Evolutionary conservation across 495 filamentous ascomycete genomes (phyloP).

Genomic region (Amniculicola lignicola): DNA sequence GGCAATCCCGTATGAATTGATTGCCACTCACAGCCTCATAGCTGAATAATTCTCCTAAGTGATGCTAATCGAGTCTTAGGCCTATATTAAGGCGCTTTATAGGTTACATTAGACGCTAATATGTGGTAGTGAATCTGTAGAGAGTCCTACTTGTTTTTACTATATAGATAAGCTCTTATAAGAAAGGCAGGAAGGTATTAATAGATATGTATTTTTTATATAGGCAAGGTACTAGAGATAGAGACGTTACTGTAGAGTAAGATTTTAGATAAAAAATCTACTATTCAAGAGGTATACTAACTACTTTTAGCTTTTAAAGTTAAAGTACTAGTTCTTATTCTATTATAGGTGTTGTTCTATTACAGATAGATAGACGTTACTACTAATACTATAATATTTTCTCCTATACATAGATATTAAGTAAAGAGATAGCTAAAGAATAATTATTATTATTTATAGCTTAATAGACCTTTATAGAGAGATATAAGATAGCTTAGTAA

Average conservation of each 20-base stretch:
- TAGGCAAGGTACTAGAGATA: conserved; percentile 14
- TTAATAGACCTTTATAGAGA: background rate
- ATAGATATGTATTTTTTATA: no score
- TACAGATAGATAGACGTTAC: background rate
- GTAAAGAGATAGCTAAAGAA: background rate
- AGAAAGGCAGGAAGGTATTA: no score
- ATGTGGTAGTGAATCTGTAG: no score
- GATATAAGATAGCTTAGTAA: background rate
- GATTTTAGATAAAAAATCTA: conserved; percentile 1
- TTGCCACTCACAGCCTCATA: no score
- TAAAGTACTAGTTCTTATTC: conserved; percentile 7
- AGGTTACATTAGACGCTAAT: no score
- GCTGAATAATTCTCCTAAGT: no score
- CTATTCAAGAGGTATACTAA: conserved; percentile 9
- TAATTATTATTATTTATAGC: background rate
- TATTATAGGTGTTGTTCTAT: conserved; percentile 9
- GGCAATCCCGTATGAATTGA: no score
- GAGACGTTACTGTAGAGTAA: conserved; percentile 9
- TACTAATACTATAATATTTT: background rate
- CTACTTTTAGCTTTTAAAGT: conserved; percentile 14
- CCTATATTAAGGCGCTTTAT: no score
- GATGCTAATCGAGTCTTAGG: no score
- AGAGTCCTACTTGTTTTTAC: no score
- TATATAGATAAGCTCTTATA: no score
- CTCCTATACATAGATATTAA: background rate